Percentiles rank a stretch among this genome's conserved stretches.
These are phyloP conservation scores for Dryas drummondii DNA, from an alignment of 306 rosid species.

Conservation along the genomic window DNA sequence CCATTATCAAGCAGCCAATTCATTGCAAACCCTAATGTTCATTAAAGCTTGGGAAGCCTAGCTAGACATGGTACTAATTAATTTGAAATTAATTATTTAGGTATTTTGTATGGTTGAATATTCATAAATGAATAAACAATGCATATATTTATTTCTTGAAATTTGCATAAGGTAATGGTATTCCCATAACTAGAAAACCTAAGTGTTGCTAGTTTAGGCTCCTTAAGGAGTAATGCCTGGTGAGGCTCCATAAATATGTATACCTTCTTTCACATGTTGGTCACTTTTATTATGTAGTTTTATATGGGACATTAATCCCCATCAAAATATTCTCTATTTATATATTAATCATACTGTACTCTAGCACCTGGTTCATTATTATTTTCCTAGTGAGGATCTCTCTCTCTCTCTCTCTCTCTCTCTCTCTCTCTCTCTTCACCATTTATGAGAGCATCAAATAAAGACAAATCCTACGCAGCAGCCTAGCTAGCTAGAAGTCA, in stretches of 20 bases:
- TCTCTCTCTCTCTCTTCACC: too few species aligned
- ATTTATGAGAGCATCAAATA: conserved; percentile 2
- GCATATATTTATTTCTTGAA: conserved; percentile 12
- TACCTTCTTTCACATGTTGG: conserved; percentile 23
- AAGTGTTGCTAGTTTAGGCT: conserved; percentile 42
- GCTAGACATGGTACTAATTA: background rate
- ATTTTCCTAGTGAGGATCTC: conserved; percentile 5
- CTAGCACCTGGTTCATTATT: conserved; percentile 4
- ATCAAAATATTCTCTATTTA: background rate
- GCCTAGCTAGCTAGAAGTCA: background rate
- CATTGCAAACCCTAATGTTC: conserved; percentile 18
- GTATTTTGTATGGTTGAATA: conserved; percentile 8
- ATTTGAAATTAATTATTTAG: background rate
- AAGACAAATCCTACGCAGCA: background rate
- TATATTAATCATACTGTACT: background rate
- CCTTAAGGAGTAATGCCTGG: conserved; percentile 23
- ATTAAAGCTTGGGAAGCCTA: conserved; percentile 17
- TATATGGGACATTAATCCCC: background rate
- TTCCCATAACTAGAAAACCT: conserved; percentile 27
- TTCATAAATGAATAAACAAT: background rate
- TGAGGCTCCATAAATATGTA: conserved; percentile 20
- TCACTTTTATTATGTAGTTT: conserved; percentile 1
- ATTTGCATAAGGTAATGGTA: conserved; percentile 12
- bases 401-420: background rate
- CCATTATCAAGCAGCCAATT: conserved; percentile 34